Percentiles rank a stretch among this genome's conserved stretches.
These are phyloP conservation scores for Bryoglossum gracile DNA, from an alignment of 495 filamentous ascomycete genomes.

Conservation along the genomic window DNA sequence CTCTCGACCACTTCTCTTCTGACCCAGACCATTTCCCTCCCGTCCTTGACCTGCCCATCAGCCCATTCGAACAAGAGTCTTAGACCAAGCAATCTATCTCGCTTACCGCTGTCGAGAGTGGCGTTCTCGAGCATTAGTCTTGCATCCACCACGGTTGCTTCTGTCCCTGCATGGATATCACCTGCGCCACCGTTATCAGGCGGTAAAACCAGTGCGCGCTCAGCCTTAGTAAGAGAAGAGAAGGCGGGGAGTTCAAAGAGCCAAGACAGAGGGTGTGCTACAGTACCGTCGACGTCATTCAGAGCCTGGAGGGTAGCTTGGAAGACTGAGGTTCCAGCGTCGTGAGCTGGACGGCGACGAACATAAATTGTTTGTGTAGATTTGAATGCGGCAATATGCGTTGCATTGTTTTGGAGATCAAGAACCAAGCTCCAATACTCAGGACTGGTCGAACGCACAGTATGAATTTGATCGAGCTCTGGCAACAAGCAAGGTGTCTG, in stretches of 20 bases:
- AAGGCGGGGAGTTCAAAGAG: slow-evolving; percentile 62
- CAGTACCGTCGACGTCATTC: slow-evolving; percentile 36
- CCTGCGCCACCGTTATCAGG: slow-evolving; percentile 41
- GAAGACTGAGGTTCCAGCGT: slow-evolving; percentile 63
- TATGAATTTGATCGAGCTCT: slow-evolving; percentile 59
- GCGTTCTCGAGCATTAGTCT: slow-evolving; percentile 62
- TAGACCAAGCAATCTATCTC: slow-evolving; percentile 68
- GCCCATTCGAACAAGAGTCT: slow-evolving; percentile 77
- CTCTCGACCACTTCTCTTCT: slow-evolving; percentile 45
- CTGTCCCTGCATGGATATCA: slow-evolving; percentile 40
- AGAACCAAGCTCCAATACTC: slow-evolving; percentile 84
- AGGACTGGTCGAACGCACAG: slow-evolving; percentile 57
- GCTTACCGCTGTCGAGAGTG: slow-evolving; percentile 48
- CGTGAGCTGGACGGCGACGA: slow-evolving; percentile 65
- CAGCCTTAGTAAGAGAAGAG: slow-evolving; percentile 61
- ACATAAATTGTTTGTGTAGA: slow-evolving; percentile 73
- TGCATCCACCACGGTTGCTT: slow-evolving; percentile 68
- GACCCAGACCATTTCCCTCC: slow-evolving; percentile 39
- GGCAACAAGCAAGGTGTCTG: slow-evolving; percentile 79
- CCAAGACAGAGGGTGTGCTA: slow-evolving; percentile 58
- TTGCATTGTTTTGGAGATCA: slow-evolving; percentile 61
- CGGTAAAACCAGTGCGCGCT: slow-evolving; percentile 67
- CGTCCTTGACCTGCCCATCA: slow-evolving; percentile 32
- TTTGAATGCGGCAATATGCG: slow-evolving; percentile 62
- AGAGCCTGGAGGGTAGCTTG: slow-evolving; percentile 65